Evolutionary conservation across 2,329 filamentous ascomycete species (phyloP).

Genomic region (Daldinia sp.): DNA sequence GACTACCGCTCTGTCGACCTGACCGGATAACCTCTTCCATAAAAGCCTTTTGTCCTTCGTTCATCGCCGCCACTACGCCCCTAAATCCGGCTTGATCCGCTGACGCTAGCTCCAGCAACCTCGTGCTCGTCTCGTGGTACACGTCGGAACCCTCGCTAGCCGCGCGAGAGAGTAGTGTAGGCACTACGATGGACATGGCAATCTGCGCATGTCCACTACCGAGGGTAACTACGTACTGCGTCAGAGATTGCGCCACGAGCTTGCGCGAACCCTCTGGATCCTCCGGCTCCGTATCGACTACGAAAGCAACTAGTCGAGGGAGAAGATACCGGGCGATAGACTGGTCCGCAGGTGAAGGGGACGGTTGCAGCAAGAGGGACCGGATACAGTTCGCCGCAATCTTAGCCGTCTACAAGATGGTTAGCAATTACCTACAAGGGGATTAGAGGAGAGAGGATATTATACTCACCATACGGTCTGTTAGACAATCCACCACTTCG

Average conservation of each 20-base stretch:
- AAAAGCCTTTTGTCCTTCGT: slow-evolving; percentile 75
- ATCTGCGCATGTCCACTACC: slow-evolving; percentile 61
- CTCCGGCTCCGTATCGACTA: slow-evolving; percentile 76
- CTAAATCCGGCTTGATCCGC: slow-evolving; percentile 80
- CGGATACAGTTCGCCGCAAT: slow-evolving; percentile 92
- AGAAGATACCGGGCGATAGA: slow-evolving; percentile 80
- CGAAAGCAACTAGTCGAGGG: slow-evolving; percentile 80
- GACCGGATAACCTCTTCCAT: slow-evolving; percentile 84
- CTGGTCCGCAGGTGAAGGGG: slow-evolving; percentile 74
- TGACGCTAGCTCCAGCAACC: slow-evolving; percentile 84
- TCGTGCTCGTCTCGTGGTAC: slow-evolving; percentile 79
- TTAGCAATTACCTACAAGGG: slow-evolving; percentile 31
- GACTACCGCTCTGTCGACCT: slow-evolving; percentile 63
- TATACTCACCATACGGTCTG: slow-evolving; percentile 73
- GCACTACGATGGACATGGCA: slow-evolving; percentile 81
- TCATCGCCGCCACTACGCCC: slow-evolving; percentile 78
- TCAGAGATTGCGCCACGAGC: slow-evolving; percentile 79
- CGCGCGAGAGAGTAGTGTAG: slow-evolving; percentile 79
- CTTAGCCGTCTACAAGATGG: slow-evolving; percentile 74
- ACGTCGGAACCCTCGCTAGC: slow-evolving; percentile 70
- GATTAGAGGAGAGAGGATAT: not conserved
- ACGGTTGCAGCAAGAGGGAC: slow-evolving; percentile 78
- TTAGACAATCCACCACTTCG: slow-evolving; percentile 87
- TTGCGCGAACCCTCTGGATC: slow-evolving; percentile 82
- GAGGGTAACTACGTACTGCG: slow-evolving; percentile 72